Evolutionary conservation across 2,329 filamentous ascomycete genomes (phyloP), one percentile per base, ranked within the genome.

Genomic region (Orbilia quercus): DNA sequence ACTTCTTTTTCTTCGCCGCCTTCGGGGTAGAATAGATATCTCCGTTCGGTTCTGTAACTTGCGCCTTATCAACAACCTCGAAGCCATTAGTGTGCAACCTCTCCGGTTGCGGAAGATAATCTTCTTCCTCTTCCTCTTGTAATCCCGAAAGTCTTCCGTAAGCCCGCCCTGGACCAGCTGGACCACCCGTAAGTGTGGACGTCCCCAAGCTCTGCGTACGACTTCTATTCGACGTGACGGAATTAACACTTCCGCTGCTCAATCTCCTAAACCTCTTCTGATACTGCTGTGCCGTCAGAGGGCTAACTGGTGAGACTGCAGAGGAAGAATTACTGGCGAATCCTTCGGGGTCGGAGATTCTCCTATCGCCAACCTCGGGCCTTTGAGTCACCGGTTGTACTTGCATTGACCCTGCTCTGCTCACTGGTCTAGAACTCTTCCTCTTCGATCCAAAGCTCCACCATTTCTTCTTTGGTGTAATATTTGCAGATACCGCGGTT

Each of bases 401-500:
- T 16, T 44, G 25, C 36, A 65, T 51, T 16, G 66, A 72, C 3
- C 50, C 48, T 16, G 64, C 54, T 31, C 64, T 45, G 47, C 64
- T 69, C n/a, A 51, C 59, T 16, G 59, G 59, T 28, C 45, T 48
- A 14, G 50, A 54, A 38, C 31, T 40, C 51, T 55, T 58, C 16
- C 53, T 45, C 50, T 54, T 72, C 4, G 67, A 72, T 16, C 67
- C 67, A 50, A 72, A 72, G 25, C 45, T 65, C 67, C 67, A 72
- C 67, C 67, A 72, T 22, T 72, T 72, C 59, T 72, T 72, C 67
- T 72, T 72, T 12, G 67, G 67, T 23, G 53, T 14, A 4, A 65
- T 50, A 22, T 65, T 59, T 2, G 59, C 59, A 4, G 67, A 65
- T 14, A 72, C 59, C 2, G 54, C n/a, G 3, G 67, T 60, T 2